Base-by-base conservation (phyloP, 441 rosid species). In the Eutrema salsugineum region DNA sequence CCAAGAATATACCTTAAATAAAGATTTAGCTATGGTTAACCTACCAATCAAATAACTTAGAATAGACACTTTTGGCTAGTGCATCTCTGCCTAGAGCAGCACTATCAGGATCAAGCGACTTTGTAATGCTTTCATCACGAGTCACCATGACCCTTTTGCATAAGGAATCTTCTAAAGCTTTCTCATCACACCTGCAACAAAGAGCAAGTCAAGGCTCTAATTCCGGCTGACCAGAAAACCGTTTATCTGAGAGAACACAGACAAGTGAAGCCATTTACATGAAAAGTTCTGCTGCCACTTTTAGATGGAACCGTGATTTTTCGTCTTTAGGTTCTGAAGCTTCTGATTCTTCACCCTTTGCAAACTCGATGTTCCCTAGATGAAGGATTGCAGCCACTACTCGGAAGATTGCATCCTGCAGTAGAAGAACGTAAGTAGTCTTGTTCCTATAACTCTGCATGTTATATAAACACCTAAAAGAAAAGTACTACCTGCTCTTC, bases 341-440 rank as follows among this genome's bases (percentile, higher is more conserved):
- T 84, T 92, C 99, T 43, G 79, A 40, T 71, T 95, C 99, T 44
- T 81, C 86, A 49, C 90, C 93, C 85, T 89, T 95, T 22, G 74
- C 81, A 76, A 95, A 92, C 77, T 90, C 93, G 48, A 92, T 77
- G 73, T 95, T 95, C 51, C 99, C 99, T 68, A 95, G 83, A 86
- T 95, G 98, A 66, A 95, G 92, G 80, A 95, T 86, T 67, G 97
- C 97, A 73, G 99, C 99, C 71, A 95, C 94, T 77, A 92, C 90
- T 20, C 88, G 89, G 70, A 95, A 95, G 75, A 95, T 86, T 15
- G 85, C 97, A 78, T 95, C 96, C 99, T 95, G 79, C 15, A 28
- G 68, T 57, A 58, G 71, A 46, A 68, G 42, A 55, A 64, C 39
- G 46, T 79, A 65, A 76, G 79, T 51, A 54, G 61, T 72, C 58